These are phyloP conservation scores for Coelastrella sp. DNA, from an alignment of 139 green algal species.

Conservation along the genomic window DNA sequence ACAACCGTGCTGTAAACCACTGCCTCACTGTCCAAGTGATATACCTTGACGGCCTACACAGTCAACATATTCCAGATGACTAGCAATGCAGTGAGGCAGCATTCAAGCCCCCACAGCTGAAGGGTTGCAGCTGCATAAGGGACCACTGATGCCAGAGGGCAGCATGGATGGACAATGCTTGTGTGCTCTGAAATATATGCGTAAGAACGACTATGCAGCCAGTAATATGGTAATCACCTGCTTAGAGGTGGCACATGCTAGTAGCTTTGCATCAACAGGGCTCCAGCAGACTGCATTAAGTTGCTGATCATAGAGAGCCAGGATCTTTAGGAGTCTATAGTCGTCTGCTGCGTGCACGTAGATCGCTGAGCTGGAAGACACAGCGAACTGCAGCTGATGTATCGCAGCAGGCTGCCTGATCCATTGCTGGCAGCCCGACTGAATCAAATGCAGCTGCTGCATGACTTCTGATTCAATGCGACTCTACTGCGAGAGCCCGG, in stretches of 20 bases:
- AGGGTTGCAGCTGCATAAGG: background rate
- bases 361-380: constrained; percentile 47
- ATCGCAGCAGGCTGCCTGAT: constrained; percentile 34
- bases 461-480: background rate
- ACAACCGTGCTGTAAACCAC: constrained; percentile 10
- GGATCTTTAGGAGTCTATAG: constrained; percentile 49
- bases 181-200: background rate
- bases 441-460: constrained; percentile 25
- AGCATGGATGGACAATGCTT: background rate
- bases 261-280: constrained; percentile 51
- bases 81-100: no score
- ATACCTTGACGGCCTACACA: constrained; percentile 52
- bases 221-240: constrained; percentile 4
- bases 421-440: constrained; percentile 46
- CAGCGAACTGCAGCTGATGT: constrained; percentile 36
- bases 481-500: no score
- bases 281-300: constrained; percentile 52
- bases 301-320: constrained; percentile 55
- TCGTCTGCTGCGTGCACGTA: constrained; percentile 43
- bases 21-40: constrained; percentile 53
- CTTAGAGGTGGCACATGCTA: constrained; percentile 48
- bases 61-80: background rate
- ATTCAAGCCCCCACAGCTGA: no score
- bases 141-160: background rate
- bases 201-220: no score